phyloP scores from a whole-genome alignment of 1,284 basidiomycete species.

The Cyathus pygmaeus region DNA sequence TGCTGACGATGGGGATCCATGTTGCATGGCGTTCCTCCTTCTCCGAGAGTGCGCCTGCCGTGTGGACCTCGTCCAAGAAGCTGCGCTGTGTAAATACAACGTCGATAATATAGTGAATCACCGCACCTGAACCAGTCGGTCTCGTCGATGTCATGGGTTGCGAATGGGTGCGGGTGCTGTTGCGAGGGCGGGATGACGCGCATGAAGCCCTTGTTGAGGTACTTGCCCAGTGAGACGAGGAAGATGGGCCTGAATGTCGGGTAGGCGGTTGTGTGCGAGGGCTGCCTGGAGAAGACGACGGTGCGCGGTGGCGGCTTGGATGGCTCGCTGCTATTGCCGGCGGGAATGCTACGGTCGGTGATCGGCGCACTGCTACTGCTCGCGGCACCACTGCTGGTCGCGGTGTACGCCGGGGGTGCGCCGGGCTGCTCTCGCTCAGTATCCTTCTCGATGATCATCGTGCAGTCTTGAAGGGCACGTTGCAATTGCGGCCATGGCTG shows the following conservation, averaged over 20 bases:
- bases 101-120: background rate
- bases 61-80: conserved; percentile 40
- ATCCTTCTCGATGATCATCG: background rate
- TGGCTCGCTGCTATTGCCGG: background rate
- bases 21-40: conserved; percentile 24
- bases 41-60: conserved; percentile 34
- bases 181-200: conserved; percentile 35
- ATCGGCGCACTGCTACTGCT: conserved; percentile 11
- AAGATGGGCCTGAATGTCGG: conserved; percentile 42
- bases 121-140: conserved; percentile 50
- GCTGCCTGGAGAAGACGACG: conserved; percentile 32
- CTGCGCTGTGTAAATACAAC: conserved; percentile 28
- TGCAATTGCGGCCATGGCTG: conserved; percentile 2
- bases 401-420: background rate
- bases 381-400: background rate
- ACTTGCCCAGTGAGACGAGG: conserved; percentile 34
- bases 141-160: conserved; percentile 49
- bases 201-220: conserved; percentile 45
- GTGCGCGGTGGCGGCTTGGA: background rate
- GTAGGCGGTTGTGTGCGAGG: conserved; percentile 24
- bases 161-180: conserved; percentile 49
- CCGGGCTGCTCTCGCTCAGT: background rate
- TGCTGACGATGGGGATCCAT: conserved; percentile 35
- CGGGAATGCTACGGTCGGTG: background rate
- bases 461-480: conserved; percentile 7